These are phyloP conservation scores for Kernera saxatilis DNA, from an alignment of 345 rosid genomes.

Conservation along the genomic window DNA sequence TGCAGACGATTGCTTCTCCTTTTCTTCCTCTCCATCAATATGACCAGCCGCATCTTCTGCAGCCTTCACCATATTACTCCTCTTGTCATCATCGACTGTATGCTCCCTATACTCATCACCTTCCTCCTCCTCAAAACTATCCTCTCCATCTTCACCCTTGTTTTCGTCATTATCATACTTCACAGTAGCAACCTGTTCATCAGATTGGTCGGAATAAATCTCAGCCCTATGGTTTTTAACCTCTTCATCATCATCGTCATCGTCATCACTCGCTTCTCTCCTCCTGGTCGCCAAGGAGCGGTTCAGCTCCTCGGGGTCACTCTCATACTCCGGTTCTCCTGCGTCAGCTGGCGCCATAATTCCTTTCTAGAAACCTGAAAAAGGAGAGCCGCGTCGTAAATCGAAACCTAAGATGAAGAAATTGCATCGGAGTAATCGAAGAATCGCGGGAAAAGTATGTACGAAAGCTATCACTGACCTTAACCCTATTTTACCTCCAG, in stretches of 20 bases:
- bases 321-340: constrained; percentile 69
- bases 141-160: constrained; percentile 34
- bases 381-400: background rate
- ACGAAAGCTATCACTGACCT: background rate
- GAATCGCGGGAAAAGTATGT: background rate
- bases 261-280: constrained; percentile 91
- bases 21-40: constrained; percentile 33
- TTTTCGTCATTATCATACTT: constrained; percentile 47
- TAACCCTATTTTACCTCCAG: constrained; percentile 7
- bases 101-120: constrained; percentile 22
- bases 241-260: constrained; percentile 32
- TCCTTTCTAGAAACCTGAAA: constrained; percentile 6
- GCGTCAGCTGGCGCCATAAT: constrained; percentile 43
- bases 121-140: constrained; percentile 33
- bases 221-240: constrained; percentile 34
- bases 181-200: constrained; percentile 58
- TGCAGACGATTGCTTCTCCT: constrained; percentile 69
- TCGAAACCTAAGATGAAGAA: constrained; percentile 9
- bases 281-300: constrained; percentile 66
- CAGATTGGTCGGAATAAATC: constrained; percentile 66
- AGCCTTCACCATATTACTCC: constrained; percentile 23
- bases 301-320: constrained; percentile 88
- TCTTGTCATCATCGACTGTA: constrained; percentile 24
- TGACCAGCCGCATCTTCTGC: constrained; percentile 27
- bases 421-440: background rate